Evolutionary conservation across 140 eudicot genomes (phyloP).

Genomic region (Stevia rebaudiana): DNA sequence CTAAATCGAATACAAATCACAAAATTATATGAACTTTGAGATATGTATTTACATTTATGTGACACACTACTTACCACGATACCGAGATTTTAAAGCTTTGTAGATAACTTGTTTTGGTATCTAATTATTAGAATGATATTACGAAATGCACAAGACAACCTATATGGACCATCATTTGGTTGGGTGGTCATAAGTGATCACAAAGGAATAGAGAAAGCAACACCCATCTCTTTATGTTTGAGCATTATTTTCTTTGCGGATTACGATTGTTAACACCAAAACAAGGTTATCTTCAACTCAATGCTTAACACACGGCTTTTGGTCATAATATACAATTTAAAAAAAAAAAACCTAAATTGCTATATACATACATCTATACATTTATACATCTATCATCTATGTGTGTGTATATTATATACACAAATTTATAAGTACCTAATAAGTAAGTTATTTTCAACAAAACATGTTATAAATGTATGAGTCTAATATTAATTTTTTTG

Average conservation of each 20-base stretch:
- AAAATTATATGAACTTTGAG: not conserved
- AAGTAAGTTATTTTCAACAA: no score
- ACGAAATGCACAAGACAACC: constrained; percentile 19
- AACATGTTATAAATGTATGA: no score
- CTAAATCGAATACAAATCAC: not conserved
- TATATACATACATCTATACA: not conserved
- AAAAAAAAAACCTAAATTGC: no score
- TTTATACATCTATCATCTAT: no score
- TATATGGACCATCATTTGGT: constrained; percentile 41
- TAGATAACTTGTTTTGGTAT: constrained; percentile 5
- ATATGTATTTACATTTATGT: not conserved
- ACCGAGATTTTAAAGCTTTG: not conserved
- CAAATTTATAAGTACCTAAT: no score
- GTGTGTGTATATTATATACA: no score
- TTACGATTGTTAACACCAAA: constrained; percentile 27
- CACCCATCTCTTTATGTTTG: constrained; percentile 22
- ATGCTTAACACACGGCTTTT: constrained; percentile 21
- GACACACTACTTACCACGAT: not conserved
- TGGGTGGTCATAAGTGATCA: constrained; percentile 39
- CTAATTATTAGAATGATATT: constrained; percentile 9
- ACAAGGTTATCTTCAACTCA: constrained; percentile 18
- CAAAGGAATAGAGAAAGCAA: constrained; percentile 35
- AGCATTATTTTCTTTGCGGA: constrained; percentile 22
- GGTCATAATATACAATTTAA: not conserved
- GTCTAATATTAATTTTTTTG: no score